phyloP scores from a whole-genome alignment of 345 rosid species.

The Capsella bursapastoris region DNA sequence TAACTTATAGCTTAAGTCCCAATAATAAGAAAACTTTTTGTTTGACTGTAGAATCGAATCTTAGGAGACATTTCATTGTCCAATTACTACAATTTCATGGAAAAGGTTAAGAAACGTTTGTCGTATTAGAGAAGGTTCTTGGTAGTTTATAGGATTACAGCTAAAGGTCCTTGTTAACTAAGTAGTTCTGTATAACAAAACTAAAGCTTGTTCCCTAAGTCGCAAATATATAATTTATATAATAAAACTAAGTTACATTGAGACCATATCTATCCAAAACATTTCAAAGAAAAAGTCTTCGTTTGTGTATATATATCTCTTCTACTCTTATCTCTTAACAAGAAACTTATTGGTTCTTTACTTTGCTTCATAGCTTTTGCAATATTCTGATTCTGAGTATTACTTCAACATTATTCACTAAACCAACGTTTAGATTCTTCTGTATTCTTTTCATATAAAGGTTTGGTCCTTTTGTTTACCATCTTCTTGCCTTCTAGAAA shows the following conservation, averaged over 20 bases:
- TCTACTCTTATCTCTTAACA: not conserved
- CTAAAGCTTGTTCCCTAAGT: conserved; percentile 22
- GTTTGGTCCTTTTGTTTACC: not conserved
- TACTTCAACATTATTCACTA: conserved; percentile 34
- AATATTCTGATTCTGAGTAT: conserved; percentile 38
- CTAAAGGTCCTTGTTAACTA: conserved; percentile 24
- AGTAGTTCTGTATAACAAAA: not conserved
- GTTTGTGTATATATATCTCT: conserved; percentile 21
- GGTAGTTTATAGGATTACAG: conserved; percentile 12
- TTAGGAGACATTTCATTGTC: conserved; percentile 27
- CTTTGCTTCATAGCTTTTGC: conserved; percentile 45
- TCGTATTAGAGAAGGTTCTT: conserved; percentile 1
- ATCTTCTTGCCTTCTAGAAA: conserved; percentile 8
- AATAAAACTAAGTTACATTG: not conserved
- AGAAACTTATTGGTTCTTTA: conserved; percentile 36
- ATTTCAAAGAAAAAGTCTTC: conserved; percentile 27
- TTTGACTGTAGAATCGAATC: conserved; percentile 35
- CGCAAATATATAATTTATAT: not conserved
- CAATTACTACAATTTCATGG: not conserved
- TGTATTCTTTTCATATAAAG: conserved; percentile 6
- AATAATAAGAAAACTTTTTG: conserved; percentile 13
- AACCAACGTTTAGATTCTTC: conserved; percentile 36
- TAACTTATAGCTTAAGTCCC: conserved; percentile 21
- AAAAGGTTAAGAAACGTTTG: not conserved
- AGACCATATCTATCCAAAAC: conserved; percentile 3